Evolutionary conservation across 306 rosid species (phyloP).

Genomic region (Prunus persica): Prunus_persica_NCBIv2 NC_034015.1:9359501-9360000

Average conservation of each 20-base stretch:
- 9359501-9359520: constrained; percentile 52
- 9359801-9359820: constrained; percentile 77
- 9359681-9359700: constrained; percentile 28
- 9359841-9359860: constrained; percentile 65
- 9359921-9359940: not conserved
- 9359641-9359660: constrained; percentile 20
- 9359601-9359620: constrained; percentile 56
- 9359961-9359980: not conserved
- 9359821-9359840: constrained; percentile 61
- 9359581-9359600: constrained; percentile 79
- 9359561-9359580: constrained; percentile 75
- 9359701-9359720: constrained; percentile 25
- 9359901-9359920: not conserved
- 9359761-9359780: constrained; percentile 56
- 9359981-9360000: not conserved
- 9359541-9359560: constrained; percentile 60
- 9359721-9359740: constrained; percentile 38
- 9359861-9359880: not conserved
- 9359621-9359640: constrained; percentile 64
- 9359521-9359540: constrained; percentile 40
- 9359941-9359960: not conserved
- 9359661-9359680: constrained; percentile 25
- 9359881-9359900: not conserved
- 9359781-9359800: constrained; percentile 76
- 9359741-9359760: constrained; percentile 43